Evolutionary conservation across 1,139 yeast species (phyloP), one percentile per base, ranked within the genome.

Genomic region (Ashbya aceris): DNA sequence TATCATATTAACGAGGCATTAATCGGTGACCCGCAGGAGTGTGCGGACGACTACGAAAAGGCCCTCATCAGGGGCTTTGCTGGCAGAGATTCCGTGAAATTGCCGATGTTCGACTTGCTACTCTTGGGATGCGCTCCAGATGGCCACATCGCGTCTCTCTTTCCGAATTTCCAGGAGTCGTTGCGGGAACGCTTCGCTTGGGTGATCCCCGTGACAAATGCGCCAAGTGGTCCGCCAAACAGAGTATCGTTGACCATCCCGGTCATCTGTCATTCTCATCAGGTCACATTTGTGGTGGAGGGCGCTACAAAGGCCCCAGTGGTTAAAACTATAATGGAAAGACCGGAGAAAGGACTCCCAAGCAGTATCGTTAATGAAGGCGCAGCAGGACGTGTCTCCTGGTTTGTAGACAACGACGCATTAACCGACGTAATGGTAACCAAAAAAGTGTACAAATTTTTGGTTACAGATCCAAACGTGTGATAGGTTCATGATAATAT

Each of bases 321-420:
- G 45, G 77, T 91, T 62, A 81, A 87, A 61, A 84, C 83, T 6
- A 91, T 91, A 45, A 85, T 91, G 91, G 97, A 91, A 67, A 77
- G 96, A 57, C 96, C 97, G 3, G 98, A 91, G 58, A 87, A 87
- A 67, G 96, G 96, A 1, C 73, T 91, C 50, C 98, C 98, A 20
- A 83, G 94, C 48, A 80, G 94, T 47, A 81, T 91, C 45, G 96
- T 91, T 48, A 89, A 89, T 61, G 97, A 87, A 64, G 86, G 87
- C 30, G 96, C 96, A 23, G 96, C 95, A 2, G 97, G 97, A 28
- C 83, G 83, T 66, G 96, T 91, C 8, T 77, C 91, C 12, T 91
- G 98, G 98, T 91, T 91, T 69, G 97, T 91, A 37, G 98, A 91
- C 64, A 86, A 86, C 56, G 96, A 84, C 54, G 97, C 98, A 7